Evolutionary conservation across 2,329 filamentous ascomycete species (phyloP), one percentile per base, ranked within the genome.

Genomic region (Metarhizium robertsii): DNA sequence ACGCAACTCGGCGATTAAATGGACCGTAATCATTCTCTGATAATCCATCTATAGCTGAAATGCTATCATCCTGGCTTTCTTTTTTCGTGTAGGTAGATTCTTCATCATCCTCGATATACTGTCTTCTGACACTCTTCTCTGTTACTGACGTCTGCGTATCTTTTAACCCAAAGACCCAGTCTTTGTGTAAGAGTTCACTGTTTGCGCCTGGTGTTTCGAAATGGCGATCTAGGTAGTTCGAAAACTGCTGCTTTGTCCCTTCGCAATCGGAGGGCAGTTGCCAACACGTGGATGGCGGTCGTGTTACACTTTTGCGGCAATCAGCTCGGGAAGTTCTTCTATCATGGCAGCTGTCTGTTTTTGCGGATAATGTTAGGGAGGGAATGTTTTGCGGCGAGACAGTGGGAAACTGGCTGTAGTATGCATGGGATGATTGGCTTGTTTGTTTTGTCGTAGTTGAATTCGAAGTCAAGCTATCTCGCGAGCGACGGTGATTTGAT

Each of bases 261-360:
- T 53, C n/a, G 13, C 13, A 10, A 50, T 55, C 46, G 11, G 49
- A 38, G 7, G 18, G 36, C 38, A 57, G 25, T 34, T 42, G 43
- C 56, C 56, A 57, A 25, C 56, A 16, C 66, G 1, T 75, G 70
- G 63, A 86, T 82, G 0, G 74, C 62, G 2, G 79, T 76, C 5
- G 65, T 67, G 25, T 62, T 59, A 29, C 74, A 68, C 16, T 67
- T 65, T 25, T 78, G 75, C 5, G 92, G 67, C 2, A 80, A 73
- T 47, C 73, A 73, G 29, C 81, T 79, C 57, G 81, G 80, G 2
- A 13, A 50, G 25, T 20, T 13, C 14, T 52, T 34, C n/a, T n/a
- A 5, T 25, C 20, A 11, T 25, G 30, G n/a, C 14, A 34, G 18
- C 42, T 25, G 16, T 25, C n/a, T 45, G 18, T 8, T 25, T 16